Evolutionary conservation across 2,329 filamentous ascomycete species (phyloP).

Genomic region (Phyllosticta citrichinensis): DNA sequence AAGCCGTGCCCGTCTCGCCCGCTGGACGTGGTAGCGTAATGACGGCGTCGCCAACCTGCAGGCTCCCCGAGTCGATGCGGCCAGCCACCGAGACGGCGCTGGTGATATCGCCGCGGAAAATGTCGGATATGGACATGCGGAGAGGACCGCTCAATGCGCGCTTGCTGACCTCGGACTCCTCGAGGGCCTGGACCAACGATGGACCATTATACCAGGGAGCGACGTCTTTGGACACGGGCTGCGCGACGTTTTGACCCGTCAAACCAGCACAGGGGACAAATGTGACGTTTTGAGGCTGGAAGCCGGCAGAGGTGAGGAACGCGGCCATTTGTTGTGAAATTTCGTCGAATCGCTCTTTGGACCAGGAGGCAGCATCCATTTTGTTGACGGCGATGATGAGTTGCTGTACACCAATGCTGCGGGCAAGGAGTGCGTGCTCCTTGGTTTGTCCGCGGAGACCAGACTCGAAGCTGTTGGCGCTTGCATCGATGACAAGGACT

Average conservation of each 20-base stretch:
- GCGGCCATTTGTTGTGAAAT: slow-evolving; percentile 74
- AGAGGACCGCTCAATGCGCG: slow-evolving; percentile 69
- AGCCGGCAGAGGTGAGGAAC: slow-evolving; percentile 75
- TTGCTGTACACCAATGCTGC: slow-evolving; percentile 81
- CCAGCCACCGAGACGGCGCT: slow-evolving; percentile 80
- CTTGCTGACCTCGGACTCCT: slow-evolving; percentile 64
- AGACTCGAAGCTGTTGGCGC: slow-evolving; percentile 84
- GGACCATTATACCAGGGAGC: slow-evolving; percentile 69
- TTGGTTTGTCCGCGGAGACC: slow-evolving; percentile 88
- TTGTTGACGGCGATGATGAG: slow-evolving; percentile 93
- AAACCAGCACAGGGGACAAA: slow-evolving; percentile 89
- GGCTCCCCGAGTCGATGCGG: slow-evolving; percentile 69
- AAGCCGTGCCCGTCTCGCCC: slow-evolving; percentile 55
- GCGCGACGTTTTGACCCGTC: slow-evolving; percentile 74
- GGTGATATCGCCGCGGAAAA: slow-evolving; percentile 69
- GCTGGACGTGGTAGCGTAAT: slow-evolving; percentile 61
- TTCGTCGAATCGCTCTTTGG: slow-evolving; percentile 69
- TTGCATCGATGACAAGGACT: slow-evolving; percentile 85
- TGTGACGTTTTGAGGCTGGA: slow-evolving; percentile 67
- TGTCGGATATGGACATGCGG: slow-evolving; percentile 76
- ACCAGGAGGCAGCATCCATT: slow-evolving; percentile 80
- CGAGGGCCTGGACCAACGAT: slow-evolving; percentile 75
- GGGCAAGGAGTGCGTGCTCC: slow-evolving; percentile 80
- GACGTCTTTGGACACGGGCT: slow-evolving; percentile 40
- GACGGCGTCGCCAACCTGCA: slow-evolving; percentile 76